These are phyloP conservation scores for Populus ilicifolia DNA, from an alignment of 345 rosid genomes.

Conservation along the genomic window DNA sequence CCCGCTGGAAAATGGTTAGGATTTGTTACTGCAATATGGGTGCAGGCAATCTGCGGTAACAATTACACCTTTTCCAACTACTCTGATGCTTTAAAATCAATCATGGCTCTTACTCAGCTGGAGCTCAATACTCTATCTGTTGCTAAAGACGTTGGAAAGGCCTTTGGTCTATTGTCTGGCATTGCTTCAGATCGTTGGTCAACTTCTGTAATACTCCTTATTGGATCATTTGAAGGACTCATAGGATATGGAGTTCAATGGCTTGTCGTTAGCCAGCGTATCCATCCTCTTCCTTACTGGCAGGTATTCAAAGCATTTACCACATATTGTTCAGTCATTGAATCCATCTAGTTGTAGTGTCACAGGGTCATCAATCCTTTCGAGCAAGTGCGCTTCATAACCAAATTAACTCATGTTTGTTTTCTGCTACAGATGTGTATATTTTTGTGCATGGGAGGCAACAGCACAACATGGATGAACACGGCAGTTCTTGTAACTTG, in stretches of 20 bases:
- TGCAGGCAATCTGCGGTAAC: slow-evolving; percentile 59
- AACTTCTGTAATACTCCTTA: slow-evolving; percentile 36
- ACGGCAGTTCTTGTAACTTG: slow-evolving; percentile 66
- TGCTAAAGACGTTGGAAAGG: slow-evolving; percentile 65
- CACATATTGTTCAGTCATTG: too few relatives aligned
- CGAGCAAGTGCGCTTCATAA: too few relatives aligned
- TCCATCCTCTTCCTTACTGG: slow-evolving; percentile 55
- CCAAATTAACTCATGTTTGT: too few relatives aligned
- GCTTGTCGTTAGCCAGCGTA: slow-evolving; percentile 56
- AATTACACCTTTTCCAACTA: slow-evolving; percentile 63
- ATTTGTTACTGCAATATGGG: slow-evolving; percentile 58
- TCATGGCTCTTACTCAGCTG: slow-evolving; percentile 50
- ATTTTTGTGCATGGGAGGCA: slow-evolving; percentile 56
- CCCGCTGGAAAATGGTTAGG: slow-evolving; percentile 58
- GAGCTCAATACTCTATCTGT: slow-evolving; percentile 55
- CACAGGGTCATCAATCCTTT: too few relatives aligned
- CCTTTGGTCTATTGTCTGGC: slow-evolving; percentile 60
- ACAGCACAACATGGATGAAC: slow-evolving; percentile 72
- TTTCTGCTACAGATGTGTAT: slow-evolving; percentile 51
- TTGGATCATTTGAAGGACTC: slow-evolving; percentile 50
- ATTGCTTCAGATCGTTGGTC: slow-evolving; percentile 49
- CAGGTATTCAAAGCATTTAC: slow-evolving; percentile 34
- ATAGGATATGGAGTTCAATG: slow-evolving; percentile 65
- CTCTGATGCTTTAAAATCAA: slow-evolving; percentile 56
- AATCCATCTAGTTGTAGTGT: too few relatives aligned